A percentile compares a stretch with the other conserved stretches of the same genome.
Evolutionary conservation across 78 protist species (phyloP).

Genomic region (Isochrysis galbana): DNA sequence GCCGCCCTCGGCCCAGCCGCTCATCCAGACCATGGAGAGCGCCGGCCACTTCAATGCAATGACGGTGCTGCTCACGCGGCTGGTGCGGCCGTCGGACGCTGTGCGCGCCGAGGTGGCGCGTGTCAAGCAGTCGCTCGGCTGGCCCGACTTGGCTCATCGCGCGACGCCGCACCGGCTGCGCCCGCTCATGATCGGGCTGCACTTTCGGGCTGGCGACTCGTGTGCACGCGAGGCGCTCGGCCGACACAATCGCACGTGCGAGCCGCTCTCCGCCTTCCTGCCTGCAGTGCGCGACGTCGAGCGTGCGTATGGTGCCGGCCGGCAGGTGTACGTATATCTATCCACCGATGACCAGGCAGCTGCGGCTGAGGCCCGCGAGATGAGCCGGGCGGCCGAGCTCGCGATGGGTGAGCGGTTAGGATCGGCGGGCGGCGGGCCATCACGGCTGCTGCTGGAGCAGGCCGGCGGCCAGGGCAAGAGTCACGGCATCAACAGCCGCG

Average conservation of each 20-base stretch:
- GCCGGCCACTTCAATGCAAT: neutral
- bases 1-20: neutral
- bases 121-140: neutral
- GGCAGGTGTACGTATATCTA: neutral
- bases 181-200: slow-evolving; percentile 2
- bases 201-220: slow-evolving; percentile 26
- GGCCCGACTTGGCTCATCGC: neutral
- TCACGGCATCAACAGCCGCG: no score
- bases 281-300: neutral
- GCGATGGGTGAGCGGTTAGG: neutral
- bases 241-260: neutral
- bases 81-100: neutral
- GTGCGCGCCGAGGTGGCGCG: neutral
- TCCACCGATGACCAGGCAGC: slow-evolving; percentile 25
- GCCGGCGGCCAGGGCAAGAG: no score
- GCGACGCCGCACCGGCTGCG: neutral
- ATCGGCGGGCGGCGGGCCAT: no score
- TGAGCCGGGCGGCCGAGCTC: neutral
- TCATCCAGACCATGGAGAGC: neutral
- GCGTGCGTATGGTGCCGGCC: neutral
- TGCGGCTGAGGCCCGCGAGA: neutral
- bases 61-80: neutral
- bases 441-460: no score
- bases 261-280: neutral
- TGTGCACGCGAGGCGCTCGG: neutral